Evolutionary conservation across 208 protist species (phyloP), one percentile per base, ranked within the genome.

Genomic region (Leishmania major): DNA sequence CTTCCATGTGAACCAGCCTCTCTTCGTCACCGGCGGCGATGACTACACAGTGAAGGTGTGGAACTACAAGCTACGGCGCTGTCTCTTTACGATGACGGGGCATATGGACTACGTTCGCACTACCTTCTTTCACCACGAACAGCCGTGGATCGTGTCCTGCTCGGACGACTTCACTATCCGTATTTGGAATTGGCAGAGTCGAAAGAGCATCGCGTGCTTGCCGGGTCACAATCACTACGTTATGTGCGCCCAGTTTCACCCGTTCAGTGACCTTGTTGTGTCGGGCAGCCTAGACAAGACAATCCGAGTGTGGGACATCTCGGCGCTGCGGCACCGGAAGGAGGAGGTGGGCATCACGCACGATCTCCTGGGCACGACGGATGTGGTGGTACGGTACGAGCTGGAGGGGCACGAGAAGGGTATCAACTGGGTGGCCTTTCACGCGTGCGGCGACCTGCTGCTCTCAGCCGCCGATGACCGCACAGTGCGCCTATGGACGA

Each of bases 41-140:
- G 99, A 99, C 90, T 98, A 98, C 80, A 98, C 99, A 72, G 98
- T 99, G 77, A 99, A 99, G 86, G 97, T 99, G 73, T 99, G 99
- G 98, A 99, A 99, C 89, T 99, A 99, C 92, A 99, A 99, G 87
- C 90, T 99, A 70, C 96, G 98, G 35, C 96, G 98, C 51, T 99
- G 99, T 89, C 89, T 99, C 10, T 99, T 99, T 90, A 99, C 96
- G 25, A 93, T 99, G 25, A 91, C 88, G 2, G 99, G 99, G 22
- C 99, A 99, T 87, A 88, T 99, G 67, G 99, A 99, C 91, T 99
- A 99, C 87, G 99, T 99, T 72, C 97, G 99, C 82, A 99, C 98
- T 10, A 99, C 99, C 17, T 99, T 99, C 85, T 99, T 99, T 84
- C 98, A 99, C 83, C 83, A 86, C 47, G 91, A 95, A 81, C 89